Evolutionary conservation across 2,329 filamentous ascomycete genomes (phyloP), one percentile per base, ranked within the genome.

Genomic region (Aspergillus sp.): DNA sequence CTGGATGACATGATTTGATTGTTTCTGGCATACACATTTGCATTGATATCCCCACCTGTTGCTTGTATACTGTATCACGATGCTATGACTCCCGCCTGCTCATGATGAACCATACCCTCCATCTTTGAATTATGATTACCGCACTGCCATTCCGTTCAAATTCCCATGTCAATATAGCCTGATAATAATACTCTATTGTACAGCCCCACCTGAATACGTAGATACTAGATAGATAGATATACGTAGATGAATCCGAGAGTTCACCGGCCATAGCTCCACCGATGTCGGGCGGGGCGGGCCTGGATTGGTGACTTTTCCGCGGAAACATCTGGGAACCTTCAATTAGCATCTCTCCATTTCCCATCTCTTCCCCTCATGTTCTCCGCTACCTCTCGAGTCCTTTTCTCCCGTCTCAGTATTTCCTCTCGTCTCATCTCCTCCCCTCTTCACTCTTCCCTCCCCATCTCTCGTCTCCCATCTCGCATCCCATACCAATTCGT

Each of bases 231-330:
- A 36, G 0, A 13, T 36, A 32, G 3, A 32, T 32, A 32, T 4
- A 32, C 10, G 4, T 28, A 32, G 30, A 32, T 32, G 30, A 32
- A 10, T 32, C 32, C 32, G n/a, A 15, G 38, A 39, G 15, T n/a
- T 15, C 36, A 38, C 32, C 19, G 21, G 50, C 5, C 51, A 12
- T 7, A 41, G 28, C 17, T 43, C 41, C 41, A 17, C 52, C 53
- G 79, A 80, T 61, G 58, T 76, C 30, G 78, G 79, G 3, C 70
- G 77, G 32, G 79, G 53, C 39, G 19, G 28, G 21, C 21, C 51
- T 10, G 15, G 52, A 32, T 32, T 45, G 17, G 38, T 23, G 25
- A 52, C 56, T 62, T 66, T 65, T 51, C 64, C 62, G 64, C 64
- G 63, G 63, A 58, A 63, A 64, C 60, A 43, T 19, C 19, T 21